A percentile compares a stretch with the other conserved stretches of the same genome.
phyloP scores from a whole-genome alignment of 2,329 filamentous ascomycete genomes.

The Aspergillus cejpii region DNA sequence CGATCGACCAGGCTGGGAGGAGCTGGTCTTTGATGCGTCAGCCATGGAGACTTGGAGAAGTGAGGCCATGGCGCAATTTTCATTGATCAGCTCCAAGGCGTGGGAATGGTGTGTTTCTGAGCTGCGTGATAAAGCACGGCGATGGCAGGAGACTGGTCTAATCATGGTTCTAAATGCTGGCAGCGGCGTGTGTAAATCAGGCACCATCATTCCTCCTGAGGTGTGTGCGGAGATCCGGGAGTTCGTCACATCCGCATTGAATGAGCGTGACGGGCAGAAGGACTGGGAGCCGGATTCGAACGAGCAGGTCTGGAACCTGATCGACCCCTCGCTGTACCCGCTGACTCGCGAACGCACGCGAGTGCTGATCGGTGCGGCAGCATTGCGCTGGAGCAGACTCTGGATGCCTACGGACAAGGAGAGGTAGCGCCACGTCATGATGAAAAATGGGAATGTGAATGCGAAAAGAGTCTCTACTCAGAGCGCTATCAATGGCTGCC shows the following conservation, averaged over 20 bases:
- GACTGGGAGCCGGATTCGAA: neutral
- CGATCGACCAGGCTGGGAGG: conserved; percentile 7
- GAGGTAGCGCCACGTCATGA: neutral
- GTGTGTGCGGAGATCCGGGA: conserved; percentile 1
- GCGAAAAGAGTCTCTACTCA: conserved; percentile 2
- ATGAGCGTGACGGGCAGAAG: neutral
- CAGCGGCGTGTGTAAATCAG: conserved; percentile 5
- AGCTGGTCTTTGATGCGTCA: neutral
- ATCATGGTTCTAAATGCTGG: conserved; percentile 12
- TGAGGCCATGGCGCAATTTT: conserved; percentile 1
- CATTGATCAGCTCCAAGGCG: conserved; percentile 10
- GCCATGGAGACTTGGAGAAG: conserved; percentile 4
- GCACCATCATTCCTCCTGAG: neutral
- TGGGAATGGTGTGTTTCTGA: conserved; percentile 13
- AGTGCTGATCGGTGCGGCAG: neutral
- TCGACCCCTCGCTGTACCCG: neutral
- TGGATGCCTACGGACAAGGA: neutral
- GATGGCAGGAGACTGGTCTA: conserved; percentile 3
- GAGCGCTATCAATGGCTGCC: conserved; percentile 12
- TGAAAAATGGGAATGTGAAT: neutral
- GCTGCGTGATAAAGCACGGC: conserved; percentile 9
- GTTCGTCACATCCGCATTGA: neutral
- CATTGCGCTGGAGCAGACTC: neutral
- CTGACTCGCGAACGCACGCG: neutral
- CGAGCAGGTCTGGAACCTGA: neutral